Percentiles rank a stretch among this genome's conserved stretches.
Evolutionary conservation across 176 grass and related monocot genomes (phyloP).

Genomic region (Olyra latifolia): DNA sequence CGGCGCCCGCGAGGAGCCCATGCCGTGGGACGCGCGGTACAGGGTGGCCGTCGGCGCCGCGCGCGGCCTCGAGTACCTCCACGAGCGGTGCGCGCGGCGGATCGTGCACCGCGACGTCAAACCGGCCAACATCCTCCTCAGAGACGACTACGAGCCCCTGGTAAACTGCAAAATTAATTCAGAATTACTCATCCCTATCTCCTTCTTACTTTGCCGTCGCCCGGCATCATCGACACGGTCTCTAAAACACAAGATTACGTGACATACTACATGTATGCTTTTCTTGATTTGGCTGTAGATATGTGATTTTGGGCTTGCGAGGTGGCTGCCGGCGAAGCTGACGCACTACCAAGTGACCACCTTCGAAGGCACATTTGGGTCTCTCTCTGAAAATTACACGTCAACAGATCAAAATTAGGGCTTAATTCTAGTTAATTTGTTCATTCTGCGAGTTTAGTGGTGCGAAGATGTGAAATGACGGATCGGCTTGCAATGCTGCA

Average conservation of each 20-base stretch:
- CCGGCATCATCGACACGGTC: too few species aligned
- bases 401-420: neutral
- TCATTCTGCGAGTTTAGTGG: neutral
- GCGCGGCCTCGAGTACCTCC: conserved; percentile 72
- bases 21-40: conserved; percentile 61
- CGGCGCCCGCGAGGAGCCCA: conserved; percentile 19
- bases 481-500: neutral
- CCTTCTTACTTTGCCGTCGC: too few species aligned
- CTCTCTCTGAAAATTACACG: neutral
- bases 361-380: conserved; percentile 89
- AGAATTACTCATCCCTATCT: too few species aligned
- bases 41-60: conserved; percentile 56
- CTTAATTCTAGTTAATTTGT: neutral
- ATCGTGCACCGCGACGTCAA: conserved; percentile 93
- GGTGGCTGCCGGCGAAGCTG: conserved; percentile 69
- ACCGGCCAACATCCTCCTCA: conserved; percentile 69
- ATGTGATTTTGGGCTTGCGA: conserved; percentile 84
- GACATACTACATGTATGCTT: neutral
- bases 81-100: conserved; percentile 61
- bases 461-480: too few species aligned
- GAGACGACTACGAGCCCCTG: conserved; percentile 62
- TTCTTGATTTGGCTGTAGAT: conserved; percentile 36
- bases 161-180: too few species aligned
- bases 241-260: too few species aligned
- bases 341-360: conserved; percentile 61